Percentiles rank a stretch among this genome's conserved stretches.
Evolutionary conservation across 1,284 basidiomycete species (phyloP).

Genomic region (Malassezia yamatoensis): DNA sequence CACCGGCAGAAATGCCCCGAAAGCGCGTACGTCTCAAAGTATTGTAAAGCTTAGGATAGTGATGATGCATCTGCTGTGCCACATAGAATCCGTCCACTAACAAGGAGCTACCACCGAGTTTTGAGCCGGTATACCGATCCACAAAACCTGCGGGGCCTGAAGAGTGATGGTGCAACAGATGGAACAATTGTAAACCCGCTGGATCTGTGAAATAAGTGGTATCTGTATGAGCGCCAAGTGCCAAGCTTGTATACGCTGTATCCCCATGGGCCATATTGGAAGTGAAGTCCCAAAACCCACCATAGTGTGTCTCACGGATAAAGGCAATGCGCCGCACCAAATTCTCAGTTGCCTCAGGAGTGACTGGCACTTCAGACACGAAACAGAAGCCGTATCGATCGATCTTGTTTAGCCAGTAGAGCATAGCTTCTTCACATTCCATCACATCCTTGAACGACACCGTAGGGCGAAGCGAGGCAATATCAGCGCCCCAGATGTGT

Average conservation of each 20-base stretch:
- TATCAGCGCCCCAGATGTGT: constrained; percentile 68
- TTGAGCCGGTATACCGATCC: background rate
- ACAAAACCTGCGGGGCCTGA: background rate
- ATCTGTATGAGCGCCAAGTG: constrained; percentile 83
- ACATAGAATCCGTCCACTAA: constrained; percentile 91
- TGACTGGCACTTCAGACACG: constrained; percentile 67
- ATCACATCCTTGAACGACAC: constrained; percentile 69
- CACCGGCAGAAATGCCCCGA: constrained; percentile 68
- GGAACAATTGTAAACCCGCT: constrained; percentile 86
- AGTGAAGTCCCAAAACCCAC: constrained; percentile 90
- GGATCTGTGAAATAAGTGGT: constrained; percentile 65
- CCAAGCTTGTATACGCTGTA: constrained; percentile 67
- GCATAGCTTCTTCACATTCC: constrained; percentile 61
- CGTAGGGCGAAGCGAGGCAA: constrained; percentile 64
- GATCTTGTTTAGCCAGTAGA: constrained; percentile 71
- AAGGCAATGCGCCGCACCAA: constrained; percentile 69
- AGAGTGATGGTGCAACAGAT: constrained; percentile 60
- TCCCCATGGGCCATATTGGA: constrained; percentile 82
- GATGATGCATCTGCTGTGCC: constrained; percentile 64
- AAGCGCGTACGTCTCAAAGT: constrained; percentile 63
- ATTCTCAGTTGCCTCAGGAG: constrained; percentile 72
- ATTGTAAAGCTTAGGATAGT: constrained; percentile 64
- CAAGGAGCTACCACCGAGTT: constrained; percentile 66
- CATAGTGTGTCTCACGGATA: constrained; percentile 87
- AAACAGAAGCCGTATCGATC: constrained; percentile 73